Base-by-base conservation (phyloP, 352 stramenopile genomes). In the Phytopythium oedochilum region DNA sequence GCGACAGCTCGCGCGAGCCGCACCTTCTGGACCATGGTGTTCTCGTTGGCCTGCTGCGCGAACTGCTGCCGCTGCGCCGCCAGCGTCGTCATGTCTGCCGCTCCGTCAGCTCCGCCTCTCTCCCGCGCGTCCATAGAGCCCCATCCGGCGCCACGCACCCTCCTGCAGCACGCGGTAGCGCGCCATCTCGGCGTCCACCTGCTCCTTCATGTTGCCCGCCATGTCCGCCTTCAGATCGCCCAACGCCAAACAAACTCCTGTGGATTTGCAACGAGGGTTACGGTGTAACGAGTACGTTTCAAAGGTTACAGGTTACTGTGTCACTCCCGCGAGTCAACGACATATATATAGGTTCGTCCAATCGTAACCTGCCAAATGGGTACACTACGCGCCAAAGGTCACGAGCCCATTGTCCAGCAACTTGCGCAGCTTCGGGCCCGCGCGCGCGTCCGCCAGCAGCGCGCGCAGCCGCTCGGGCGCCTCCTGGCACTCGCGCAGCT, bases 11-110 rank as follows among this genome's bases (percentile, higher is more conserved):
- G n/a, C n/a, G n/a, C n/a, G n/a, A n/a, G 4, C 23, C 50, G 36
- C 40, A 75, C 70, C 70, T 96, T 80, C 78, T 97, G 92, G 28
- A 98, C 95, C 92, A 98, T 98, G 68, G 93, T 92, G 71, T 98
- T 98, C 68, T 98, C 95, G 53, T 97, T 98, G 47, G 89, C 68
- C 57, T 98, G 95, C 55, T 94, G 83, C 61, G 96, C 84, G 50
- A 96, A 94, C 53, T 83, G 84, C 72, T 97, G 89, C 25, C 94
- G 80, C 74, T 97, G 81, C 53, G 73, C 80, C 51, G 82, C 78
- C 25, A 97, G 74, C 61, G 87, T 75, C 52, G 88, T 77, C 63
- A 94, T 82, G 63, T 94, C 79, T 85, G 66, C 45, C 47, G 7
- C 17, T 14, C 50, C 22, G 53, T 25, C 17, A 34, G 17, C 32